Conservation (phyloP, 257 asterid species). For the Catharanthus roseus region DNA sequence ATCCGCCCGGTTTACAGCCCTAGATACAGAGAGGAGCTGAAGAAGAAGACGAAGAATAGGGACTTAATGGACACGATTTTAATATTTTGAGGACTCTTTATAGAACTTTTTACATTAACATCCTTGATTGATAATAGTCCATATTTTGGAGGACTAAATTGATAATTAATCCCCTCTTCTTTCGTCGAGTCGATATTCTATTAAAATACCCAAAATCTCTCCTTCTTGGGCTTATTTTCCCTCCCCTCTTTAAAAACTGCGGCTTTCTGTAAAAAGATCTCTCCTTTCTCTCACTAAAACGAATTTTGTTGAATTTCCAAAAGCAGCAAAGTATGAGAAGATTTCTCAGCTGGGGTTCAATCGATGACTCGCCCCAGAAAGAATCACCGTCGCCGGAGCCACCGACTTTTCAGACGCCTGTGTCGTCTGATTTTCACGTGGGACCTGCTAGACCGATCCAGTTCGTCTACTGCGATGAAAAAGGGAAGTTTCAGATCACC, state of each 20-base stretch:
- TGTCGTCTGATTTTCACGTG: conserved; percentile 34
- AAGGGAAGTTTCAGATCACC: conserved; percentile 85
- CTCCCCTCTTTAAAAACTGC: conserved; percentile 9
- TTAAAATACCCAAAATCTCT: not conserved
- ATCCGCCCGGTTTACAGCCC: no score
- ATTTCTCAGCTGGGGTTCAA: conserved; percentile 40
- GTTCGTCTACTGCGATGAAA: conserved; percentile 78
- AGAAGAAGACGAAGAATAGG: no score
- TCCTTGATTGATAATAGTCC: no score
- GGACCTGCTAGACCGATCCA: conserved; percentile 96
- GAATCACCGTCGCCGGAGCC: conserved; percentile 18
- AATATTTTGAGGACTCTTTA: no score
- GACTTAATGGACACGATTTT: no score
- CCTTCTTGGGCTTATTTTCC: not conserved
- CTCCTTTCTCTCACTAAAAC: conserved; percentile 10
- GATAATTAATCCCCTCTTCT: not conserved
- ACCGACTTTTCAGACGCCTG: conserved; percentile 35
- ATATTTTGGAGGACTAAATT: no score
- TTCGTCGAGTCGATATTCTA: not conserved
- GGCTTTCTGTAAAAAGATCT: not conserved
- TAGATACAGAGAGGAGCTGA: no score
- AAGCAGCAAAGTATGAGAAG: conserved; percentile 38
- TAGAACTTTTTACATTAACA: no score
- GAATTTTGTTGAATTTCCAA: not conserved
- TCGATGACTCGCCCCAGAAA: conserved; percentile 52